Conservation (phyloP, 2,329 filamentous ascomycete genomes). For the Colletotrichum tabaci region DNA sequence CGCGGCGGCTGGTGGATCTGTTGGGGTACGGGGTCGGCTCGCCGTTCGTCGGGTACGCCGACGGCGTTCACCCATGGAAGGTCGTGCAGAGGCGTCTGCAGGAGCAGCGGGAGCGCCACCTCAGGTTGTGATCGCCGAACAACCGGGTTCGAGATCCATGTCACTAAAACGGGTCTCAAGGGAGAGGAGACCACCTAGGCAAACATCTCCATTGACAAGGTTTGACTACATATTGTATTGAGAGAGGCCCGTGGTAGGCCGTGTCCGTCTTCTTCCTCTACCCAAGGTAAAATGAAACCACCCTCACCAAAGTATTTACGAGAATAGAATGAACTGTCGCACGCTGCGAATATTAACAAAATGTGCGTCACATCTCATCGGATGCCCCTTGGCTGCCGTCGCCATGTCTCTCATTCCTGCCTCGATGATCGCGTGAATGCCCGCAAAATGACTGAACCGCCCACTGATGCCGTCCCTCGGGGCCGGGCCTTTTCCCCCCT, state of each 20-base stretch:
- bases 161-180: not conserved
- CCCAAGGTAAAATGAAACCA: not conserved
- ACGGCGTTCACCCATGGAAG: constrained; percentile 44
- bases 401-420: constrained; percentile 8
- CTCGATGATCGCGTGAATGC: not conserved
- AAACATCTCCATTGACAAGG: not conserved
- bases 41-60: constrained; percentile 46
- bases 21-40: constrained; percentile 46
- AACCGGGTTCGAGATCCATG: not conserved
- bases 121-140: not conserved
- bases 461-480: constrained; percentile 15
- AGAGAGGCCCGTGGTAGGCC: not conserved
- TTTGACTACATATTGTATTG: constrained; percentile 8
- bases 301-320: constrained; percentile 12
- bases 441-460: constrained; percentile 7
- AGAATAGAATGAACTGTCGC: constrained; percentile 34
- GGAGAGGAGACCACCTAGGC: not conserved
- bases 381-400: constrained; percentile 18
- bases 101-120: constrained; percentile 22
- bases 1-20: constrained; percentile 46
- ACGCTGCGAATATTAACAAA: constrained; percentile 21
- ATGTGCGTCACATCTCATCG: constrained; percentile 10
- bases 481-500: not conserved
- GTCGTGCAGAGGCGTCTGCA: constrained; percentile 41
- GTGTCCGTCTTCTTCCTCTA: not conserved